Conservation (phyloP, 139 green algal genomes). For the Gonium pectorale region DNA sequence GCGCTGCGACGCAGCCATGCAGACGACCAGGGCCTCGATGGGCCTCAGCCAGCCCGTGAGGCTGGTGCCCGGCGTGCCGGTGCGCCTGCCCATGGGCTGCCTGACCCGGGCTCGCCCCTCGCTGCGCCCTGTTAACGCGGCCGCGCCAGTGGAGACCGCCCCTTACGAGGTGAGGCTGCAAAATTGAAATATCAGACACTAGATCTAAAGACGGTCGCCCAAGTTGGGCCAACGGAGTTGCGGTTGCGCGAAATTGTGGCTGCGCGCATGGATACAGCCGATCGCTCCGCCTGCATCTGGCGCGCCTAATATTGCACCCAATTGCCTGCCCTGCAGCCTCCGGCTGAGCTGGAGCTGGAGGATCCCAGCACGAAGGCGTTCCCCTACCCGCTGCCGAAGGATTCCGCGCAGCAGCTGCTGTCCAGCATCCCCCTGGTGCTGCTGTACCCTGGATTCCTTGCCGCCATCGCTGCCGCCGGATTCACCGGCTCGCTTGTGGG, state of each 20-base stretch:
- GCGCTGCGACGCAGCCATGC: conserved; percentile 13
- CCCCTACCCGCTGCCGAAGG: conserved; percentile 62
- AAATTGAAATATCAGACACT: background rate
- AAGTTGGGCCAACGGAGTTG: background rate
- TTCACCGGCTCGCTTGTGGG: conserved; percentile 54
- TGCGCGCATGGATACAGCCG: background rate
- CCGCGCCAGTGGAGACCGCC: conserved; percentile 25
- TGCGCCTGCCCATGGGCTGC: conserved; percentile 14
- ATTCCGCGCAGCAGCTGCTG: conserved; percentile 69
- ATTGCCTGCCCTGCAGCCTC: background rate
- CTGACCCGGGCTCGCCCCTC: background rate
- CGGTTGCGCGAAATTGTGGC: conserved; percentile 2
- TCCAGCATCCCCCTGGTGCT: conserved; percentile 65
- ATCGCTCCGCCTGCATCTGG: background rate
- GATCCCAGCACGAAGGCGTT: conserved; percentile 45
- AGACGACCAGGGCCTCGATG: conserved; percentile 20
- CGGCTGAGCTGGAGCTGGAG: background rate
- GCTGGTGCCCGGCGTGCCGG: conserved; percentile 25
- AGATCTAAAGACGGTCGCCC: background rate
- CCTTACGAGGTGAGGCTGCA: background rate
- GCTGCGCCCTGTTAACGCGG: background rate
- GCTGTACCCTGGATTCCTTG: conserved; percentile 72
- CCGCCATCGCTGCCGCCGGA: conserved; percentile 62
- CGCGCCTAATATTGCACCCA: background rate
- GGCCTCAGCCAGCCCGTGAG: conserved; percentile 14